A percentile compares a stretch with the other conserved stretches of the same genome.
phyloP scores from a whole-genome alignment of 2,329 filamentous ascomycete species.

The Aspergillus sp. region DNA sequence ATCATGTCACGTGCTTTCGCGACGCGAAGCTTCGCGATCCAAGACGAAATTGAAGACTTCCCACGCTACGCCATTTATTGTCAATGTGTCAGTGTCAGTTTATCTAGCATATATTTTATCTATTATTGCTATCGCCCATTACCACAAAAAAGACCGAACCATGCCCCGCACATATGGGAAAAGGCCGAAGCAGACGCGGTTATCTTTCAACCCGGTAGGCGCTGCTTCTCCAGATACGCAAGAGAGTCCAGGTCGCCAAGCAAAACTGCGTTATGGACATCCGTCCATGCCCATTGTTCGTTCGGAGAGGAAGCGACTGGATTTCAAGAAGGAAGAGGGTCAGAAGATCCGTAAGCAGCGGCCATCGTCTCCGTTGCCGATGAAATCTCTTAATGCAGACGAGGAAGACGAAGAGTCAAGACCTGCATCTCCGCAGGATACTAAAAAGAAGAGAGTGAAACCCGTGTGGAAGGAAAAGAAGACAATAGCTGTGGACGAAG shows the following conservation, averaged over 20 bases:
- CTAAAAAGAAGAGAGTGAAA: not conserved
- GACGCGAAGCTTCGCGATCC: conserved; percentile 12
- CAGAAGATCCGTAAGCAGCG: conserved; percentile 1
- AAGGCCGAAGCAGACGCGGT: conserved; percentile 34
- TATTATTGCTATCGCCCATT: not conserved
- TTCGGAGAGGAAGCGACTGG: conserved; percentile 5
- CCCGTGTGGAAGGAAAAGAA: not conserved
- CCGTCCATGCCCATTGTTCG: conserved; percentile 16
- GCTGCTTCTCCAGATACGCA: conserved; percentile 20
- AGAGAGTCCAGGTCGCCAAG: conserved; percentile 17
- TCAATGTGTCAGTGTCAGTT: not conserved
- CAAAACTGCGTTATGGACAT: conserved; percentile 28
- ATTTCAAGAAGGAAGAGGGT: conserved; percentile 2
- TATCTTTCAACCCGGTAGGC: conserved; percentile 34
- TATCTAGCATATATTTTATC: not conserved
- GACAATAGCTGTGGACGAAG: conserved; percentile 1
- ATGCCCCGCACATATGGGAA: conserved; percentile 29
- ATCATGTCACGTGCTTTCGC: conserved; percentile 14
- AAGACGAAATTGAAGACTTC: not conserved
- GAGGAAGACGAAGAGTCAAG: not conserved
- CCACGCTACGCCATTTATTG: not conserved
- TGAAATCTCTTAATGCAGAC: not conserved
- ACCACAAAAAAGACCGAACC: not conserved
- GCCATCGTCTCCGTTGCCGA: conserved; percentile 3
- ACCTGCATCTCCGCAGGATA: not conserved